A percentile compares a stretch with the other conserved stretches of the same genome.
phyloP scores from a whole-genome alignment of 495 filamentous ascomycete species.

The Aspergillus bertholletiae region DNA sequence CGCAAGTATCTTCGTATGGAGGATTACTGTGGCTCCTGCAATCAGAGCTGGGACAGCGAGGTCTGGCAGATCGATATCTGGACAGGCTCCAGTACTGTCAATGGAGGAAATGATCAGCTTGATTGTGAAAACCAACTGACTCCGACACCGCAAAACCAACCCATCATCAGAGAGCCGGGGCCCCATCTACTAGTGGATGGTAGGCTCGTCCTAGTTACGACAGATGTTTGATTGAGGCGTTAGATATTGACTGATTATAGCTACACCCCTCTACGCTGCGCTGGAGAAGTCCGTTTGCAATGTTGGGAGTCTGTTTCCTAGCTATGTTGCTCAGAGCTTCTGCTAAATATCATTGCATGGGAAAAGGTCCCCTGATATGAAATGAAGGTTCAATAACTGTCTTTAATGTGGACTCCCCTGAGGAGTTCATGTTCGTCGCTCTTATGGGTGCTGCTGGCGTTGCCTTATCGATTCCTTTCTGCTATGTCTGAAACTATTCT shows the following conservation, averaged over 20 bases:
- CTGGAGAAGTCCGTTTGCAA: neutral
- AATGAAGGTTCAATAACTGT: too few species aligned
- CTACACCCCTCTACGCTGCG: neutral
- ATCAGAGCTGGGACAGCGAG: neutral
- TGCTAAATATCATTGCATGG: neutral
- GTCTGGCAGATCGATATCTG: neutral
- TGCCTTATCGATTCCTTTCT: too few species aligned
- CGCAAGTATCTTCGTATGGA: constrained; percentile 41
- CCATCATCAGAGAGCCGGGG: neutral
- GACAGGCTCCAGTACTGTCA: neutral
- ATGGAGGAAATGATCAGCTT: neutral
- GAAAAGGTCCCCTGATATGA: too few species aligned
- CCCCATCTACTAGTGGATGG: neutral
- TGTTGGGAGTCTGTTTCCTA: neutral
- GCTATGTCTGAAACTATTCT: too few species aligned
- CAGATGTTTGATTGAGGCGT: neutral
- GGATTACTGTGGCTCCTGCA: constrained; percentile 22
- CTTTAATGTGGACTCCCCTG: too few species aligned
- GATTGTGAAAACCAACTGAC: neutral
- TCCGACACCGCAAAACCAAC: neutral
- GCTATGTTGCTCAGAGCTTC: neutral
- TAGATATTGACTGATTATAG: neutral
- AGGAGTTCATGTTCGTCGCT: too few species aligned
- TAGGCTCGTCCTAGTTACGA: neutral
- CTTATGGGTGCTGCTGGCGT: too few species aligned